These are phyloP conservation scores for Penicillium aurantiogriseum DNA, from an alignment of 2,329 filamentous ascomycete species.

Conservation along the genomic window DNA sequence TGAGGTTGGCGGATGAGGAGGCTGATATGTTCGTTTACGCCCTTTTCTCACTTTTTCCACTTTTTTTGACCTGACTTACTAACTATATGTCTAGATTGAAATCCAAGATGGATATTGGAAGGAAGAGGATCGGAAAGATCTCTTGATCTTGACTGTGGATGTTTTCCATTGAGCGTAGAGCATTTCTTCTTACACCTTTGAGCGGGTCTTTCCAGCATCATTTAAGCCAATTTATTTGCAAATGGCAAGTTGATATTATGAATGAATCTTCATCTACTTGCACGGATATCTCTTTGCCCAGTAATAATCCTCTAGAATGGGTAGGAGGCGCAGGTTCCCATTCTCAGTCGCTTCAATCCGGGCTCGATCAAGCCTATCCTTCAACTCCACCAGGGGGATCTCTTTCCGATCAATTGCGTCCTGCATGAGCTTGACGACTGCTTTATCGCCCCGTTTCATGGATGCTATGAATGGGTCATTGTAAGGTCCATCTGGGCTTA, in stretches of 20 bases:
- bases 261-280: not conserved
- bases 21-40: slow-evolving; percentile 45
- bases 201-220: not conserved
- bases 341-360: not conserved
- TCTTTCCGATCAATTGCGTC: not conserved
- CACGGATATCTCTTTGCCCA: not conserved
- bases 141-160: slow-evolving; percentile 30
- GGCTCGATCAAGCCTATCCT: not conserved
- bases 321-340: not conserved
- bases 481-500: not conserved
- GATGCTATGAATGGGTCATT: not conserved
- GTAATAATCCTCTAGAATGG: not conserved
- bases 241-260: not conserved
- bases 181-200: not conserved
- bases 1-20: slow-evolving; percentile 60
- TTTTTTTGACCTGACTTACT: slow-evolving; percentile 11
- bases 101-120: slow-evolving; percentile 49
- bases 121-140: slow-evolving; percentile 49
- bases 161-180: not conserved
- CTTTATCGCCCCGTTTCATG: not conserved
- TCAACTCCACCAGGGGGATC: not conserved
- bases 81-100: slow-evolving; percentile 34
- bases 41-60: not conserved
- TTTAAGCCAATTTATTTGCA: not conserved
- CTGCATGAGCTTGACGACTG: not conserved